Evolutionary conservation across 257 asterid species (phyloP).

Genomic region (Salvia splendens): DNA sequence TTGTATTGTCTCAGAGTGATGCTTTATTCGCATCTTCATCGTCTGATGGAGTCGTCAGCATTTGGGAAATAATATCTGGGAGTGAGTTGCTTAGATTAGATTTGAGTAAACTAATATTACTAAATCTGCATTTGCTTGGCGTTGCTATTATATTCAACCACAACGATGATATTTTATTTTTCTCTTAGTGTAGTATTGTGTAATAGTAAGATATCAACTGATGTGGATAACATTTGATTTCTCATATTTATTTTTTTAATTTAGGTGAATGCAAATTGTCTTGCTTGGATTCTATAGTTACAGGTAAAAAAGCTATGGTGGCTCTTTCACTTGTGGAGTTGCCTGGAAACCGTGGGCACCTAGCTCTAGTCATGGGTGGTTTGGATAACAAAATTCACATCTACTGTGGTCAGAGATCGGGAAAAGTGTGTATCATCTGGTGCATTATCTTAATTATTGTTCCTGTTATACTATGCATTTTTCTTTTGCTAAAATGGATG

Average conservation of each 20-base stretch:
- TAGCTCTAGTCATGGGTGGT: slow-evolving; percentile 86
- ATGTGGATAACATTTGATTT: slow-evolving; percentile 8
- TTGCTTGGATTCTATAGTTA: slow-evolving; percentile 58
- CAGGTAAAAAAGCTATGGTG: slow-evolving; percentile 79
- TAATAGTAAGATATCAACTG: background rate
- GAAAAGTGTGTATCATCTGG: slow-evolving; percentile 61
- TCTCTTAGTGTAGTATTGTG: slow-evolving; percentile 8
- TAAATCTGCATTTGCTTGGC: slow-evolving; percentile 20
- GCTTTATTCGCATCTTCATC: slow-evolving; percentile 86
- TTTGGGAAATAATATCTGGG: slow-evolving; percentile 67
- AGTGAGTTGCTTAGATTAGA: slow-evolving; percentile 54
- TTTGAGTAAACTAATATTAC: slow-evolving; percentile 9
- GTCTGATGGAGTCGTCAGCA: slow-evolving; percentile 74
- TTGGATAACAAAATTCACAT: slow-evolving; percentile 90
- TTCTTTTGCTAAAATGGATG: slow-evolving; percentile 29
- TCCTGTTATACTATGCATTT: slow-evolving; percentile 5
- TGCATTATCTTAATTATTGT: slow-evolving; percentile 19
- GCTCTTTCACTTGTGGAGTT: slow-evolving; percentile 79
- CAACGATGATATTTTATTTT: background rate
- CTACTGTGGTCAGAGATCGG: slow-evolving; percentile 73
- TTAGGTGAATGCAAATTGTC: slow-evolving; percentile 78
- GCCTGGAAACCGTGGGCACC: slow-evolving; percentile 61
- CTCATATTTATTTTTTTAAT: slow-evolving; percentile 25
- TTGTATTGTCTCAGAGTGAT: slow-evolving; percentile 60
- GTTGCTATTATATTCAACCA: slow-evolving; percentile 11